A percentile compares a stretch with the other conserved stretches of the same genome.
Evolutionary conservation across 75 land plant species (phyloP).

Genomic region (Sequoiadendron giganteum): DNA sequence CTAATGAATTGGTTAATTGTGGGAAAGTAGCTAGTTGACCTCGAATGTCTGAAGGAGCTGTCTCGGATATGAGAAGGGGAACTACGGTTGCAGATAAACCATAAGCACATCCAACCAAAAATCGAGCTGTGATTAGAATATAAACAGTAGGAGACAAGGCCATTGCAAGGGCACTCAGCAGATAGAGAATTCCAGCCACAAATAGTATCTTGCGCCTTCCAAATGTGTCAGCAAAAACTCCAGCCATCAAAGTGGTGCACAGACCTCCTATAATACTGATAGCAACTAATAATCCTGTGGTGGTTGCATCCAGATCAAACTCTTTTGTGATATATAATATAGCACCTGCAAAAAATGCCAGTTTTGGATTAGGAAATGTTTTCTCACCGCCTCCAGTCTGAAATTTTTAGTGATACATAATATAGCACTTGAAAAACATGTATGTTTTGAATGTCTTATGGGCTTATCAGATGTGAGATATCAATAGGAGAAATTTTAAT

Average conservation of each 20-base stretch:
- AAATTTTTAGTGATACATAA: neutral
- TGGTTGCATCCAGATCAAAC: conserved; percentile 31
- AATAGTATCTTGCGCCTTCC: conserved; percentile 31
- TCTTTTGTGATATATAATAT: conserved; percentile 42
- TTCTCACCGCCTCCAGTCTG: neutral
- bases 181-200: conserved; percentile 29
- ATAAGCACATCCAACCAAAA: conserved; percentile 16
- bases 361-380: neutral
- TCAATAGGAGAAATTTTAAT: neutral
- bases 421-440: neutral
- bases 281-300: conserved; percentile 41
- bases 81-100: conserved; percentile 25
- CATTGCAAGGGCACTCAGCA: conserved; percentile 20
- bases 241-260: conserved; percentile 28
- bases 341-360: conserved; percentile 33
- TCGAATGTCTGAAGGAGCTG: conserved; percentile 28
- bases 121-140: conserved; percentile 7
- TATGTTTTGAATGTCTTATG: neutral
- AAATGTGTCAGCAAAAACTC: conserved; percentile 43
- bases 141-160: conserved; percentile 13
- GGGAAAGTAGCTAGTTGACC: conserved; percentile 27
- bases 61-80: conserved; percentile 30
- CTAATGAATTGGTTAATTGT: conserved; percentile 25
- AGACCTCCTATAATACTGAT: conserved; percentile 39
- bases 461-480: neutral